These are phyloP conservation scores for Zea mays DNA, from an alignment of 176 grass and related monocot genomes.

Conservation along the genomic window DNA sequence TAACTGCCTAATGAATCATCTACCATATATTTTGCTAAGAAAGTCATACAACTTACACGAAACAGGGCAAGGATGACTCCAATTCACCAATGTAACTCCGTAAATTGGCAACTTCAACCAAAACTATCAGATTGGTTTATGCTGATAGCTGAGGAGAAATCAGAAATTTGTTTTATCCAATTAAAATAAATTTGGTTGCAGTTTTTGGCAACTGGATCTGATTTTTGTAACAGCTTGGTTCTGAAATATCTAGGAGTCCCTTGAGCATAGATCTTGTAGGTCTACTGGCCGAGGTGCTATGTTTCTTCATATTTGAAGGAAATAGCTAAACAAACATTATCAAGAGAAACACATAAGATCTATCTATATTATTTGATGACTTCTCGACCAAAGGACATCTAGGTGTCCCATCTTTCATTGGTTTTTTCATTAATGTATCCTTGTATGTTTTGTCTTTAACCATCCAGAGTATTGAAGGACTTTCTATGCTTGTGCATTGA, in stretches of 20 bases:
- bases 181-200: background rate
- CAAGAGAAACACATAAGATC: background rate
- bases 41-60: background rate
- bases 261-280: background rate
- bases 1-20: background rate
- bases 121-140: background rate
- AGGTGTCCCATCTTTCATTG: constrained; percentile 19
- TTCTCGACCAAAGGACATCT: constrained; percentile 5
- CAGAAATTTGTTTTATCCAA: background rate
- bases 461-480: background rate
- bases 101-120: background rate
- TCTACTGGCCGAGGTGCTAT: background rate
- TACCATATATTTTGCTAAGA: background rate
- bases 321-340: background rate
- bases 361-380: background rate
- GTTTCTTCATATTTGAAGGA: background rate
- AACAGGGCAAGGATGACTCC: background rate
- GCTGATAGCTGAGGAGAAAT: background rate
- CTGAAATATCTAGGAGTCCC: background rate
- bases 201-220: background rate
- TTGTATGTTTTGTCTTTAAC: background rate
- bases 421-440: constrained; percentile 2
- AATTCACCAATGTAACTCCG: background rate
- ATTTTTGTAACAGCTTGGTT: background rate
- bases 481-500: constrained; percentile 9